These are phyloP conservation scores for Chondrus crispus DNA, from an alignment of 23 red algal species.

Conservation along the genomic window DNA sequence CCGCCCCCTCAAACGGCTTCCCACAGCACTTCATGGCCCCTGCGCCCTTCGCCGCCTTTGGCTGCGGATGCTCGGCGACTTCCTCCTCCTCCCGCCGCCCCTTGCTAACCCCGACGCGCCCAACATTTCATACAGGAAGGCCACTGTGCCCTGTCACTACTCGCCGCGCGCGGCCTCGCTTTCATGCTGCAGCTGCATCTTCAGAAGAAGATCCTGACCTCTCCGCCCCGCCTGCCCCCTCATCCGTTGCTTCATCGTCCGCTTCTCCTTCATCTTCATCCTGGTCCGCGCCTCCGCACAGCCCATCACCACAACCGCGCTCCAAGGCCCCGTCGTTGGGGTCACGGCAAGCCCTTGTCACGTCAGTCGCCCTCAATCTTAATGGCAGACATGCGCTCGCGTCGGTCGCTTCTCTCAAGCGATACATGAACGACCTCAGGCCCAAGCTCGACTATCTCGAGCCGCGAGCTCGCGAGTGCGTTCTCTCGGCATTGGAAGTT, in stretches of 20 bases:
- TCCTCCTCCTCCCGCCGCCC: too few relatives aligned
- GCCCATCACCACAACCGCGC: background rate
- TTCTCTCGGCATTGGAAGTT: constrained; percentile 78
- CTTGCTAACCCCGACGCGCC: too few relatives aligned
- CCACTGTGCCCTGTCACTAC: too few relatives aligned
- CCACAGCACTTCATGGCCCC: too few relatives aligned
- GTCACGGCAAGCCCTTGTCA: background rate
- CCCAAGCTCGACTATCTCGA: constrained; percentile 76
- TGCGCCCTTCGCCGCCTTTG: too few relatives aligned
- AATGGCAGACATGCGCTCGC: constrained; percentile 23
- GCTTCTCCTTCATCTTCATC: background rate
- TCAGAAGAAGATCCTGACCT: too few relatives aligned
- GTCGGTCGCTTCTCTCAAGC: constrained; percentile 42
- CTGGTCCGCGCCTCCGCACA: background rate
- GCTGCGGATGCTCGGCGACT: too few relatives aligned
- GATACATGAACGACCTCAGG: constrained; percentile 79
- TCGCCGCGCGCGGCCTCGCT: too few relatives aligned
- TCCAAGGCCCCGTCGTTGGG: background rate
- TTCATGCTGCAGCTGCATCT: too few relatives aligned
- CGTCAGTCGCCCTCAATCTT: constrained; percentile 6
- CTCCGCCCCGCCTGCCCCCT: background rate
- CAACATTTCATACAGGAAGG: too few relatives aligned
- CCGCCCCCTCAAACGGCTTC: too few relatives aligned
- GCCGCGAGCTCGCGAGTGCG: constrained; percentile 35
- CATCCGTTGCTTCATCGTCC: background rate